phyloP scores from a whole-genome alignment of 331 rosid species.

The Acacia pycnantha region DNA sequence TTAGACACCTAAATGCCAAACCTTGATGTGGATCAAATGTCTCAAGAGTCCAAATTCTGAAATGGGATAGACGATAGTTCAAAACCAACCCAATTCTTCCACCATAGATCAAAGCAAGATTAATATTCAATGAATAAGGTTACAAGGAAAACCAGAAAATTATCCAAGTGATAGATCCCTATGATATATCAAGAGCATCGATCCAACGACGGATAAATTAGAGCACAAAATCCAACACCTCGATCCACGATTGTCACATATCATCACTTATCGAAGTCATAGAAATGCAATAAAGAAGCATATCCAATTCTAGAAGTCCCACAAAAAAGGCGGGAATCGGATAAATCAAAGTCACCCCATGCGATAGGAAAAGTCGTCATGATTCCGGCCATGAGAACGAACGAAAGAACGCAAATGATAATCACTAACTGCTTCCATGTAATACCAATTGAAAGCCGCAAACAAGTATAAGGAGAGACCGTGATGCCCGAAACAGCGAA shows the following conservation, averaged over 20 bases:
- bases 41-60: too few relatives aligned
- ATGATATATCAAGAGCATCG: neutral
- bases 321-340: neutral
- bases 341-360: too few relatives aligned
- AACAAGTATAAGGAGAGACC: neutral
- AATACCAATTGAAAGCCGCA: too few relatives aligned
- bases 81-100: too few relatives aligned
- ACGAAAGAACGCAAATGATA: neutral
- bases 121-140: too few relatives aligned
- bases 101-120: too few relatives aligned
- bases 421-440: neutral
- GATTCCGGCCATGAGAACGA: neutral
- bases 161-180: too few relatives aligned
- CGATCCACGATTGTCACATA: neutral
- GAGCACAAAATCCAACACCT: neutral
- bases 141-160: too few relatives aligned
- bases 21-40: too few relatives aligned
- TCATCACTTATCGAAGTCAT: neutral
- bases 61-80: too few relatives aligned
- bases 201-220: neutral
- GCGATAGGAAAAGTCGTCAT: neutral
- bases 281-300: neutral
- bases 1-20: too few relatives aligned
- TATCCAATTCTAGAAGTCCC: neutral
- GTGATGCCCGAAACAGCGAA: neutral